Conservation (phyloP, 176 grass and related monocot genomes). For the Typha latifolia region DNA sequence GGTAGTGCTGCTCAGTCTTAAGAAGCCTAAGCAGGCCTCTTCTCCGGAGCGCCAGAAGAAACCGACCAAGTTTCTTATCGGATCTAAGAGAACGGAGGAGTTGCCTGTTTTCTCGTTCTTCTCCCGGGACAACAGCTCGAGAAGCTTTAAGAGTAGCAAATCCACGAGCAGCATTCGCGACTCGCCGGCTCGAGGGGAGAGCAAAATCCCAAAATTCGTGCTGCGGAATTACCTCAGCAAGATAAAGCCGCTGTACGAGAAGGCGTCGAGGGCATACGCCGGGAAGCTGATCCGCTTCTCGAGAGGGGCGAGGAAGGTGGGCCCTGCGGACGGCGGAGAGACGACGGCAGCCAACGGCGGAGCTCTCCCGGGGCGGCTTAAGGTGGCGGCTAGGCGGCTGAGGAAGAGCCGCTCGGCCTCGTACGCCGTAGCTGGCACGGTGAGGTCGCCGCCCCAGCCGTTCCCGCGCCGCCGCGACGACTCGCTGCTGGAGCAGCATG, state of each 20-base stretch:
- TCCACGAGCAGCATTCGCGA: conserved; percentile 5
- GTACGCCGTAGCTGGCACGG: conserved; percentile 19
- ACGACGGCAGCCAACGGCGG: no score
- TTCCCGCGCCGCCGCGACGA: conserved; percentile 45
- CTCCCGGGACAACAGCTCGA: conserved; percentile 44
- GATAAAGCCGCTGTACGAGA: conserved; percentile 41
- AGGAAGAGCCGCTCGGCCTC: conserved; percentile 60
- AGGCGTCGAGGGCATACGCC: conserved; percentile 3
- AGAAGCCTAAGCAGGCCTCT: conserved; percentile 29
- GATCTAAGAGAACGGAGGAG: neutral
- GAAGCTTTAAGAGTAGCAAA: conserved; percentile 17
- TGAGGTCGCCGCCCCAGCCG: conserved; percentile 2
- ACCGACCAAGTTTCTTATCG: conserved; percentile 7
- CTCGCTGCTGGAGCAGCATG: conserved; percentile 69
- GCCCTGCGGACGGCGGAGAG: no score
- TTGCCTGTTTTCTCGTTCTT: conserved; percentile 33
- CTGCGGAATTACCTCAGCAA: conserved; percentile 65
- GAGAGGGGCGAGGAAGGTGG: neutral
- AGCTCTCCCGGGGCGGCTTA: neutral
- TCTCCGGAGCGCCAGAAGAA: conserved; percentile 6
- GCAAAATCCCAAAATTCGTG: conserved; percentile 21
- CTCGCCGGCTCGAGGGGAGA: conserved; percentile 8
- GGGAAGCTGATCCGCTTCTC: neutral
- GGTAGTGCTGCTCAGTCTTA: conserved; percentile 45
- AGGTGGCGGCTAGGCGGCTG: conserved; percentile 22